A percentile compares a stretch with the other conserved stretches of the same genome.
phyloP scores from a whole-genome alignment of 2,329 filamentous ascomycete species.

The Gyromitra esculenta region DNA sequence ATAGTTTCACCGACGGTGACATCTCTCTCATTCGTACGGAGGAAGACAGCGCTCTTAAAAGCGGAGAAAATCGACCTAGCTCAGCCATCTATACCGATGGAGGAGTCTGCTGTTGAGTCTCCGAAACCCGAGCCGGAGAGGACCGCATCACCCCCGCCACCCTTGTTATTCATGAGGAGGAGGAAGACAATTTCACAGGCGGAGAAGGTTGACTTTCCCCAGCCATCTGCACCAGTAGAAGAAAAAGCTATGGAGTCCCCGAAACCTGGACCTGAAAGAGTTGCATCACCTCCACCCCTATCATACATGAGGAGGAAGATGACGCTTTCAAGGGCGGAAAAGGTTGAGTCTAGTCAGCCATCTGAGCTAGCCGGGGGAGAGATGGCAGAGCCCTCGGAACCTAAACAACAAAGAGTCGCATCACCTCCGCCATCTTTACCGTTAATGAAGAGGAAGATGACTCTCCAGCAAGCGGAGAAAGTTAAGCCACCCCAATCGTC shows the following conservation, averaged over 20 bases:
- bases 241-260: not conserved
- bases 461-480: not conserved
- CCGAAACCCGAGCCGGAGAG: slow-evolving; percentile 1
- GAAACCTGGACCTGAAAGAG: not conserved
- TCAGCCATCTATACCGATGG: not conserved
- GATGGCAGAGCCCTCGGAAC: not conserved
- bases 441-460: slow-evolving; percentile 24
- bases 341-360: not conserved
- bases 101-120: not conserved
- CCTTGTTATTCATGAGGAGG: slow-evolving; percentile 11
- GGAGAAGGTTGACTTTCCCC: slow-evolving; percentile 6
- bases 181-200: slow-evolving; percentile 10
- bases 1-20: not conserved
- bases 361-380: not conserved
- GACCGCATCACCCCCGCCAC: slow-evolving; percentile 7
- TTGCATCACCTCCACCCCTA: slow-evolving; percentile 3
- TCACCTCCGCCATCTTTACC: slow-evolving; percentile 6
- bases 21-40: slow-evolving; percentile 24
- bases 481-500: not conserved
- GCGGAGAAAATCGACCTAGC: not conserved
- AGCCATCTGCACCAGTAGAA: slow-evolving; percentile 2
- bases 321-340: not conserved
- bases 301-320: slow-evolving; percentile 17
- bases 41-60: not conserved
- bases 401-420: slow-evolving; percentile 13